Evolutionary conservation across 306 rosid species (phyloP).

Genomic region (Arachis stenosperma): DNA sequence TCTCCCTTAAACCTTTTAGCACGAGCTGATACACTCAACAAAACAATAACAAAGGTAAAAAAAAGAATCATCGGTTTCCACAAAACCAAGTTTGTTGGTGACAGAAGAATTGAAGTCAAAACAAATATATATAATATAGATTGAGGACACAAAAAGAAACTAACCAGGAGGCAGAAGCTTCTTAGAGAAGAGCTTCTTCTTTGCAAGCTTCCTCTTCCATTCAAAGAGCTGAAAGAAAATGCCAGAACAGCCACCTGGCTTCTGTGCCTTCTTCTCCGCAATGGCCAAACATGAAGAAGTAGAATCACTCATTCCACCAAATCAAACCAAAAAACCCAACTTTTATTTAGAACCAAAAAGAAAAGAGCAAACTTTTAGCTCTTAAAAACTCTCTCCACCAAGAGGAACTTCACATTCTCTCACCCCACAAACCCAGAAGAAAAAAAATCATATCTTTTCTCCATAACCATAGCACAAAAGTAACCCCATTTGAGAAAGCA

Average conservation of each 20-base stretch:
- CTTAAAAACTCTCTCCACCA: not conserved
- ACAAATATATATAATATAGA: not conserved
- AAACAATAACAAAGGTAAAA: slow-evolving; percentile 38
- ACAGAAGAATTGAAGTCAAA: slow-evolving; percentile 7
- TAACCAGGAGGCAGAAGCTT: slow-evolving; percentile 81
- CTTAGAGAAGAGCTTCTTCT: slow-evolving; percentile 85
- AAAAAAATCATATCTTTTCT: slow-evolving; percentile 17
- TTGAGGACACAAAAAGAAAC: slow-evolving; percentile 19
- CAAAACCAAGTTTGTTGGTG: not conserved
- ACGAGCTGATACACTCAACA: slow-evolving; percentile 52
- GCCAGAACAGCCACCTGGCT: slow-evolving; percentile 82
- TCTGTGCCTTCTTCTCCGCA: slow-evolving; percentile 67
- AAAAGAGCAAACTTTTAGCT: not conserved
- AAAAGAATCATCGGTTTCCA: slow-evolving; percentile 34
- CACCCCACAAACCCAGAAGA: not conserved
- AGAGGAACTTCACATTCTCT: slow-evolving; percentile 32
- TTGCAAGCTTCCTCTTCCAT: slow-evolving; percentile 81
- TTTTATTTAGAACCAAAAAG: not conserved
- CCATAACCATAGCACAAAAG: not conserved
- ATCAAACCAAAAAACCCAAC: not conserved
- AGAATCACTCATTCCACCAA: slow-evolving; percentile 62
- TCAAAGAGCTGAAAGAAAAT: slow-evolving; percentile 93
- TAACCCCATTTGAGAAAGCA: slow-evolving; percentile 13
- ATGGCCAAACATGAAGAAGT: slow-evolving; percentile 51
- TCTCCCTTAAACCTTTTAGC: slow-evolving; percentile 70